Conservation (phyloP, 352 stramenopile species). For the Phytophthora brassicae region DNA sequence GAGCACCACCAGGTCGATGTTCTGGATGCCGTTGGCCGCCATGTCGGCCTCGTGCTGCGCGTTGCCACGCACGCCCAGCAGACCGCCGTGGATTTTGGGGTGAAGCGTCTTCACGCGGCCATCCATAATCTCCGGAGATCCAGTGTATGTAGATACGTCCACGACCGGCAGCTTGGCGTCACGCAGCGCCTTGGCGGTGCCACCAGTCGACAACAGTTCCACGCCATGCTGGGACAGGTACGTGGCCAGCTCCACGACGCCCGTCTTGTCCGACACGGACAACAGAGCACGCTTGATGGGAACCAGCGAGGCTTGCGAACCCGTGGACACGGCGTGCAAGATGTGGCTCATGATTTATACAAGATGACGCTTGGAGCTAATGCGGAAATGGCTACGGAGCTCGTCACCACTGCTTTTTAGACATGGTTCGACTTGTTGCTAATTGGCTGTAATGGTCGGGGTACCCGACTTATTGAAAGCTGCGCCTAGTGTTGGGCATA, state of each 20-base stretch:
- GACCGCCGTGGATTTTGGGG: conserved; percentile 98
- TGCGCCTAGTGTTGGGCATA: too few relatives aligned
- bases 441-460: conserved; percentile 28
- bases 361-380: conserved; percentile 11
- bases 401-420: conserved; percentile 17
- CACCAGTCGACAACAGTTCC: conserved; percentile 98
- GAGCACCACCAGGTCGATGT: conserved; percentile 99
- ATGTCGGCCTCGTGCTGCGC: conserved; percentile 96
- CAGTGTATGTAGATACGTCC: conserved; percentile 98
- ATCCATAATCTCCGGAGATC: conserved; percentile 98
- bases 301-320: conserved; percentile 75
- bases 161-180: conserved; percentile 94
- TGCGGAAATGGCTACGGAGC: conserved; percentile 13
- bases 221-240: conserved; percentile 93
- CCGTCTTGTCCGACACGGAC: conserved; percentile 99
- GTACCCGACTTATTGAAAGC: too few relatives aligned
- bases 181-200: conserved; percentile 96
- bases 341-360: conserved; percentile 70
- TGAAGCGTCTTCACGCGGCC: conserved; percentile 99
- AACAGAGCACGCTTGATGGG: conserved; percentile 96
- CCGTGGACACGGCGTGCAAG: conserved; percentile 74
- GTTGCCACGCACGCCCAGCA: conserved; percentile 98
- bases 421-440: conserved; percentile 17
- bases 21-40: conserved; percentile 93
- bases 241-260: conserved; percentile 96